Percentiles rank a stretch among this genome's conserved stretches.
These are phyloP conservation scores for Psilocybe cubensis DNA, from an alignment of 768 basidiomycete genomes.

Conservation along the genomic window DNA sequence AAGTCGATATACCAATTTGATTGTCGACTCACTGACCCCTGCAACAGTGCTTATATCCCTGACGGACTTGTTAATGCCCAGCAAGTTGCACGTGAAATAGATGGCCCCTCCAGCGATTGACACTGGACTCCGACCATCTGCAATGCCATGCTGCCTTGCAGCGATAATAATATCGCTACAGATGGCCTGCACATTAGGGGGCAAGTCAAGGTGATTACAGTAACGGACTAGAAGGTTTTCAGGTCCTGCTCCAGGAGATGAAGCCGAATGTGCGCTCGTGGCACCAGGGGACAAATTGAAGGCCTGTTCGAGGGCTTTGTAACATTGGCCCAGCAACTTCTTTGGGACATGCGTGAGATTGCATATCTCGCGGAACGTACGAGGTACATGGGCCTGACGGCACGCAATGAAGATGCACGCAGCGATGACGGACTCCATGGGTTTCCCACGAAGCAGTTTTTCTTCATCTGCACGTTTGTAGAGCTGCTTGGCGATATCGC, in stretches of 20 bases:
- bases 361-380: conserved; percentile 96
- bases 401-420: conserved; percentile 99
- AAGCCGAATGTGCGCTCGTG: conserved; percentile 50
- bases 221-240: conserved; percentile 91
- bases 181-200: conserved; percentile 80
- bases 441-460: conserved; percentile 89
- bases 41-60: conserved; percentile 91
- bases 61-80: conserved; percentile 74
- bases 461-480: conserved; percentile 98
- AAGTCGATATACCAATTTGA: conserved; percentile 85
- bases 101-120: conserved; percentile 99
- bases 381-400: conserved; percentile 91
- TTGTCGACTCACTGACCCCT: conserved; percentile 94
- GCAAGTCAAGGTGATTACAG: conserved; percentile 90
- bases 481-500: conserved; percentile 95
- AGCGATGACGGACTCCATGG: conserved; percentile 90
- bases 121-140: conserved; percentile 92
- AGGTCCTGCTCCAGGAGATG: conserved; percentile 65
- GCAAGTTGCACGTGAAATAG: conserved; percentile 86
- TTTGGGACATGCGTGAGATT: conserved; percentile 93
- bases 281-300: conserved; percentile 89
- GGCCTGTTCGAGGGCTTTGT: conserved; percentile 85
- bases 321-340: conserved; percentile 93
- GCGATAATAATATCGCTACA: conserved; percentile 82
- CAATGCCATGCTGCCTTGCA: conserved; percentile 83